A percentile compares a stretch with the other conserved stretches of the same genome.
Evolutionary conservation across 805 yeast genomes (phyloP).

Genomic region (Metschnikowia similis): DNA sequence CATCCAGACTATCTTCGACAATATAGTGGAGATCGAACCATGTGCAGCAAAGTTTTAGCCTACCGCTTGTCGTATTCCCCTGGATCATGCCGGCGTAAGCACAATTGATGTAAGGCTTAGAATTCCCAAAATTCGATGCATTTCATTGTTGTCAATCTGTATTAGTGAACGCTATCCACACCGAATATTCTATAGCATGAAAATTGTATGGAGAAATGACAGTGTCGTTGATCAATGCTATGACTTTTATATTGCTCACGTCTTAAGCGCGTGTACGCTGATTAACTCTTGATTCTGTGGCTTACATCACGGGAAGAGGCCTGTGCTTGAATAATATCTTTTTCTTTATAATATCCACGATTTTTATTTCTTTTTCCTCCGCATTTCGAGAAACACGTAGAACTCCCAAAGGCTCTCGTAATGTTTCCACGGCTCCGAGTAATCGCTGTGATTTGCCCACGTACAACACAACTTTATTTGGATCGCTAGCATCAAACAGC

Average conservation of each 20-base stretch:
- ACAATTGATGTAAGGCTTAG: too few relatives aligned
- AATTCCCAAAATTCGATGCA: too few relatives aligned
- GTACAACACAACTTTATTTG: slow-evolving; percentile 48
- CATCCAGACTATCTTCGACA: slow-evolving; percentile 23
- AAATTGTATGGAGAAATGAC: too few relatives aligned
- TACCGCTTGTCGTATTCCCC: not conserved
- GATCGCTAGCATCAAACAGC: slow-evolving; percentile 39
- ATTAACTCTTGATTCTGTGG: not conserved
- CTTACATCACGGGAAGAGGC: slow-evolving; percentile 74
- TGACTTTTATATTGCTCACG: not conserved
- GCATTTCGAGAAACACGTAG: slow-evolving; percentile 41
- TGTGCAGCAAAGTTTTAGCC: not conserved
- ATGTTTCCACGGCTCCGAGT: slow-evolving; percentile 53
- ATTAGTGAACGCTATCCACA: too few relatives aligned
- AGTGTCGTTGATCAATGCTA: too few relatives aligned
- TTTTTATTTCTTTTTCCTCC: slow-evolving; percentile 34
- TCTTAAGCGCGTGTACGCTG: not conserved
- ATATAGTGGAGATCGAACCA: slow-evolving; percentile 7
- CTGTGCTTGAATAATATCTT: slow-evolving; percentile 62
- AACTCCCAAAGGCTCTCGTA: slow-evolving; percentile 65
- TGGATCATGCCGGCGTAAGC: not conserved
- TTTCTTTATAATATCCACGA: slow-evolving; percentile 56
- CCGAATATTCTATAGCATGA: too few relatives aligned
- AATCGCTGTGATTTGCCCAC: slow-evolving; percentile 70
- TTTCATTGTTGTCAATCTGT: too few relatives aligned